Conservation (phyloP, 352 stramenopile species). For the Phytopythium ostracodes region DNA sequence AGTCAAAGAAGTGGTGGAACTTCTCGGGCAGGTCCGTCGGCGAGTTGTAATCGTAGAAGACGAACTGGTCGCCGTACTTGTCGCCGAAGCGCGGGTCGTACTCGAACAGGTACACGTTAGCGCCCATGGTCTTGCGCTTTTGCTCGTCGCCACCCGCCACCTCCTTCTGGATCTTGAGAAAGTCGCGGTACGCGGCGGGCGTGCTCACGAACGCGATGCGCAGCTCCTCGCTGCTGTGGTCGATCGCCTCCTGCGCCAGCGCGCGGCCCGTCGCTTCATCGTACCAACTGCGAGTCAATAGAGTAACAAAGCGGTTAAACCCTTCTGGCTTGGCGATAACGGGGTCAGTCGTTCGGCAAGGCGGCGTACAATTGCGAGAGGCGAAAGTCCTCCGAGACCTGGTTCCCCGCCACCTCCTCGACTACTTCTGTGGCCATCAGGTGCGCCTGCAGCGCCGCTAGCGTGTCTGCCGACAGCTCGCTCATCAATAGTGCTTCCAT, state of each 20-base stretch:
- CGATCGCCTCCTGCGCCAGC: conserved; percentile 36
- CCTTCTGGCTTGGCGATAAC: background rate
- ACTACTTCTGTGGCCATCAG: conserved; percentile 19
- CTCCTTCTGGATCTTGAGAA: conserved; percentile 31
- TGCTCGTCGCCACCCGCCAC: conserved; percentile 20
- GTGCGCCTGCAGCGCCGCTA: conserved; percentile 43
- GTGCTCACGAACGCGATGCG: conserved; percentile 48
- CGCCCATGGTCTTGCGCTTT: conserved; percentile 23
- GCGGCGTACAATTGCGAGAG: conserved; percentile 41
- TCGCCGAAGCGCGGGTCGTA: conserved; percentile 42
- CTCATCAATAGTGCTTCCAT: conserved; percentile 36
- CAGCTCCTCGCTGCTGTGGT: conserved; percentile 33
- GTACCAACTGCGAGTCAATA: conserved; percentile 27
- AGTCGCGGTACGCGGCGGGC: conserved; percentile 33
- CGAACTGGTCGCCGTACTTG: conserved; percentile 43
- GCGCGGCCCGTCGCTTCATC: conserved; percentile 37
- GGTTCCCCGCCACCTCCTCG: conserved; percentile 18
- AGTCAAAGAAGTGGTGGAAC: conserved; percentile 55
- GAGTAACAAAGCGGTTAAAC: background rate
- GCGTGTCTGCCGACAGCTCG: conserved; percentile 38
- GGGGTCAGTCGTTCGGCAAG: too few relatives aligned
- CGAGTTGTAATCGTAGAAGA: conserved; percentile 50
- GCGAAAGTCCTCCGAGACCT: conserved; percentile 47
- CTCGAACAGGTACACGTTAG: conserved; percentile 50
- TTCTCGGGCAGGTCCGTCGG: conserved; percentile 30